A percentile compares a stretch with the other conserved stretches of the same genome.
Evolutionary conservation across 2,329 filamentous ascomycete genomes (phyloP).

Genomic region (Trichoderma arundinaceum): DNA sequence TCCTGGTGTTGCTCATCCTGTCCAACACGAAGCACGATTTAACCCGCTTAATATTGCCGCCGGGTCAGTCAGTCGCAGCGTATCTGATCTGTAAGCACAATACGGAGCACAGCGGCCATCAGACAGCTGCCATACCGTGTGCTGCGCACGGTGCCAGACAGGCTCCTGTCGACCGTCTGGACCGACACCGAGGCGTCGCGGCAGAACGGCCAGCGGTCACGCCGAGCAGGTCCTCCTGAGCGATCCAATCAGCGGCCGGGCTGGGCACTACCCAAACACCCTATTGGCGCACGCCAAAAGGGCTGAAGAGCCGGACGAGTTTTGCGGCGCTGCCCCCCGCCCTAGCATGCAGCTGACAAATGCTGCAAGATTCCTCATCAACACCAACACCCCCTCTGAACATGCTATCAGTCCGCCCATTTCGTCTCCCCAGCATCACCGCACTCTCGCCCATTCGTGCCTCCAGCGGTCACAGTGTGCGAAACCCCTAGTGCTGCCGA

Average conservation of each 20-base stretch:
- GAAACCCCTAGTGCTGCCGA: background rate
- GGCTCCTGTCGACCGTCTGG: background rate
- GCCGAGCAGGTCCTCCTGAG: slow-evolving; percentile 14
- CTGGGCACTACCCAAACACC: slow-evolving; percentile 5
- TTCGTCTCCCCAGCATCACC: slow-evolving; percentile 14
- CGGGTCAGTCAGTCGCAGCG: background rate
- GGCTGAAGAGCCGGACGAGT: slow-evolving; percentile 24
- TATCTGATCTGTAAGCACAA: slow-evolving; percentile 11
- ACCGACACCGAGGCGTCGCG: slow-evolving; percentile 24
- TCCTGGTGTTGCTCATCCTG: slow-evolving; percentile 9
- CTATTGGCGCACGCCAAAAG: slow-evolving; percentile 24
- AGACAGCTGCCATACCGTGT: background rate
- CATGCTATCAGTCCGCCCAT: background rate
- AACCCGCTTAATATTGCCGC: slow-evolving; percentile 9
- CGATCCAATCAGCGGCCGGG: slow-evolving; percentile 7
- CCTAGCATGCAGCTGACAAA: slow-evolving; percentile 28
- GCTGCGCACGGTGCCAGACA: background rate
- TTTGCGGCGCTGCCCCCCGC: slow-evolving; percentile 25
- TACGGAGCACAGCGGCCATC: background rate
- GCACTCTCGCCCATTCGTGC: slow-evolving; percentile 7
- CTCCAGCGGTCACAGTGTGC: slow-evolving; percentile 18
- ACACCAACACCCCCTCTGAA: too few relatives aligned
- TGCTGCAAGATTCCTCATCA: slow-evolving; percentile 31
- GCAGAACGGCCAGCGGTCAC: slow-evolving; percentile 26
- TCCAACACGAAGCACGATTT: slow-evolving; percentile 3